Conservation (phyloP, 768 basidiomycete species). For the Rhodotorula babjevae region DNA sequence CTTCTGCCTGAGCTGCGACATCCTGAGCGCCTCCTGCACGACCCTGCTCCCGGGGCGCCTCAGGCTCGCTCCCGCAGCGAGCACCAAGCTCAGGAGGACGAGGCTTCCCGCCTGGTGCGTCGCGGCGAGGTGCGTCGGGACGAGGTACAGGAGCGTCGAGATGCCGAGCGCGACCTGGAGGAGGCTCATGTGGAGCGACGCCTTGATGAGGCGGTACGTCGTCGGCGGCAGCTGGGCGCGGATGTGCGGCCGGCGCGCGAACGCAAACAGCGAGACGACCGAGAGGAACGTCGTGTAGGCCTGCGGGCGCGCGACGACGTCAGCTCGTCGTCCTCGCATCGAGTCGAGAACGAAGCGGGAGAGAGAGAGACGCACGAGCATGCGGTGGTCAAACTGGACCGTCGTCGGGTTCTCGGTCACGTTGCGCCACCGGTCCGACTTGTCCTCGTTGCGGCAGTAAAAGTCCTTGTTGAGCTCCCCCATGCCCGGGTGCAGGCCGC, state of each 20-base stretch:
- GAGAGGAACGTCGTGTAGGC: slow-evolving; percentile 77
- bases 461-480: slow-evolving; percentile 72
- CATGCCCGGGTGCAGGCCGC: slow-evolving; percentile 66
- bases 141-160: slow-evolving; percentile 81
- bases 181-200: slow-evolving; percentile 46
- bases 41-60: slow-evolving; percentile 16
- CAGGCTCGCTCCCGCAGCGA: slow-evolving; percentile 52
- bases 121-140: slow-evolving; percentile 86
- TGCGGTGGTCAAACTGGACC: slow-evolving; percentile 92
- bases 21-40: slow-evolving; percentile 6
- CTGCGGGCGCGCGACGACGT: slow-evolving; percentile 49
- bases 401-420: slow-evolving; percentile 96
- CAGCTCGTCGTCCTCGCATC: no score
- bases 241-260: slow-evolving; percentile 49
- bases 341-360: no score
- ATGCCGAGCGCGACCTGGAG: slow-evolving; percentile 73
- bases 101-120: slow-evolving; percentile 94
- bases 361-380: slow-evolving; percentile 56
- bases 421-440: slow-evolving; percentile 82
- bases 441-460: slow-evolving; percentile 67
- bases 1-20: slow-evolving; percentile 3
- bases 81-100: slow-evolving; percentile 71
- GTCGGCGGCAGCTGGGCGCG: slow-evolving; percentile 28
- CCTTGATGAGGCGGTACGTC: slow-evolving; percentile 59
- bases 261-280: slow-evolving; percentile 61